phyloP scores from a whole-genome alignment of 352 stramenopile genomes.

The Phytophthora uliginosa region DNA sequence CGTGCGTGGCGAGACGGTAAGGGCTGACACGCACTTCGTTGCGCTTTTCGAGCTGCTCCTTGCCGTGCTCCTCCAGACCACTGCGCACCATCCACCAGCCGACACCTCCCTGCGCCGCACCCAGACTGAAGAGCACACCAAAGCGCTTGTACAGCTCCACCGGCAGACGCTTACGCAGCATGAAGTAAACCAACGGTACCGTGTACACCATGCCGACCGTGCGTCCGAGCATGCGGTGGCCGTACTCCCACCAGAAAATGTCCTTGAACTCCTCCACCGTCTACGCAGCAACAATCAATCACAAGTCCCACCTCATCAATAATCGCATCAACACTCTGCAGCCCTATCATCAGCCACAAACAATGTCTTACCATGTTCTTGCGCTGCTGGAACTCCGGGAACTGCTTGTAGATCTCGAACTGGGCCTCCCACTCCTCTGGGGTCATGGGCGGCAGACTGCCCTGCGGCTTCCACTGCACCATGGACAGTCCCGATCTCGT shows the following conservation, averaged over 20 bases:
- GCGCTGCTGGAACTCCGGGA: conserved; percentile 98
- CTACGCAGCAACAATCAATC: conserved; percentile 38
- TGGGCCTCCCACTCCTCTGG: conserved; percentile 95
- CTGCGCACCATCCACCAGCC: conserved; percentile 99
- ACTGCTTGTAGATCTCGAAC: conserved; percentile 99
- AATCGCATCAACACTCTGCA: background rate
- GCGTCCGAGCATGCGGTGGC: conserved; percentile 98
- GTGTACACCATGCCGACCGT: conserved; percentile 96
- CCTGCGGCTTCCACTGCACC: conserved; percentile 98
- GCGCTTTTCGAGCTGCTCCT: conserved; percentile 77
- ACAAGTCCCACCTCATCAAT: conserved; percentile 4
- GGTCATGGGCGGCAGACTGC: conserved; percentile 93
- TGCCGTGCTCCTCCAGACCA: conserved; percentile 95
- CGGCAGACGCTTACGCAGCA: conserved; percentile 81
- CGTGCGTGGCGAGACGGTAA: conserved; percentile 97
- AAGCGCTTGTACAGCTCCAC: conserved; percentile 80
- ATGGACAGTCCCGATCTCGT: conserved; percentile 98
- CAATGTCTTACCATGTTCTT: conserved; percentile 78
- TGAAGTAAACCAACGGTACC: conserved; percentile 95
- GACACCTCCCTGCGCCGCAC: conserved; percentile 84
- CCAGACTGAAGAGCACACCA: conserved; percentile 67
- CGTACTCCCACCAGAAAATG: conserved; percentile 98
- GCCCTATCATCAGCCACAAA: conserved; percentile 4
- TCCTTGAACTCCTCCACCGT: conserved; percentile 99
- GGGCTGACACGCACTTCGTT: conserved; percentile 98